Base-by-base conservation (phyloP, 257 asterid genomes). In the Penstemon davidsonii region DNA sequence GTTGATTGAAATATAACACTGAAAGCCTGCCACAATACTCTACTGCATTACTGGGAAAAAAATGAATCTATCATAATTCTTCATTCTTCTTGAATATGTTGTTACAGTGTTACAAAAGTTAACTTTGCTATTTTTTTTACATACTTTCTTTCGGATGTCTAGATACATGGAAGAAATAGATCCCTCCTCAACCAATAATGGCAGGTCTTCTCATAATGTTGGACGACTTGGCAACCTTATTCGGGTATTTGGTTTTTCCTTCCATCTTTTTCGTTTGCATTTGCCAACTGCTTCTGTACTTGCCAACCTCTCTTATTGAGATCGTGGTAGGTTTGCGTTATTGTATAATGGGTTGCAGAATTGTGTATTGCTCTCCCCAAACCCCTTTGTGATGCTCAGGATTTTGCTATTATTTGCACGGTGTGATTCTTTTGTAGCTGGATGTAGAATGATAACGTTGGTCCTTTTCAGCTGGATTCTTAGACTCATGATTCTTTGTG, bases 171-270 rank as follows among this genome's bases (percentile, higher is more conserved):
- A 91, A 79, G 96, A 79, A 70, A 76, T 78, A 50, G 96, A 85
- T 60, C 78, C 84, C 68, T 80, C 94, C 41, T 78, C 96, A 45
- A 72, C 86, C 44, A 87, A 56, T 74, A 91, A 87, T 78, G 87
- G 85, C 49, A 86, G 96, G 78, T 78, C 97, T 78, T 78, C 96
- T 74, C 99, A 94, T 73, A 87, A 49, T 73, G 77, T 94, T 76
- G 99, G 99, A 60, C 96, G 92, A 4, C 83, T 94, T 62, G 99
- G 97, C 65, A 88, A 74, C 81, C 96, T 94, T 70, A 83, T 94
- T 68, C 89, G 96, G 90, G 99, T 91, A 83, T 59, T 49, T 75
- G 25, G 7, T 55, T 58, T 60, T 42, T 60, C 33, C n/a, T 56
- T 64, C 49, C 50, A 66, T 33, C 49, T 7, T 15, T 55, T 52